Percentiles rank a stretch among this genome's conserved stretches.
These are phyloP conservation scores for Anthostomella pinea DNA, from an alignment of 2,329 filamentous ascomycete species.

Conservation along the genomic window DNA sequence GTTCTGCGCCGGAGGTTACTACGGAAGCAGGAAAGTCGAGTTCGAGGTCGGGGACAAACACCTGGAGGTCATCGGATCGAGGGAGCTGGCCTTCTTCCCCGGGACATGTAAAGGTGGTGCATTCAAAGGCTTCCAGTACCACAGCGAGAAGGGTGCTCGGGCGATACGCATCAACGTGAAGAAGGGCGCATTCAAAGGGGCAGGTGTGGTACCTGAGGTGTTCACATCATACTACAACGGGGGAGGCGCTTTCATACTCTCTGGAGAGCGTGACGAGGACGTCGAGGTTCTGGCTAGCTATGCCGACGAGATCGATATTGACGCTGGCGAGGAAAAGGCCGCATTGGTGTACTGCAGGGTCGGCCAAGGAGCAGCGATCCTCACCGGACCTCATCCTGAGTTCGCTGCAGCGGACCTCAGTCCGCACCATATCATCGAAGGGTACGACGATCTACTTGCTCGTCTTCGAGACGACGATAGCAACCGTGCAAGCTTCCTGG, in stretches of 20 bases:
- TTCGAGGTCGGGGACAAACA: constrained; percentile 82
- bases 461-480: constrained; percentile 67
- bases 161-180: constrained; percentile 66
- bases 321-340: constrained; percentile 69
- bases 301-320: constrained; percentile 69
- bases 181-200: constrained; percentile 52
- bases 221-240: constrained; percentile 90
- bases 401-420: constrained; percentile 80
- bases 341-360: constrained; percentile 82
- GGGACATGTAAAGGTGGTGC: constrained; percentile 82
- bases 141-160: constrained; percentile 78
- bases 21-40: constrained; percentile 76
- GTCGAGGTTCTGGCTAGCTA: constrained; percentile 84
- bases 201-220: constrained; percentile 51
- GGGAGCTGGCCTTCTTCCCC: constrained; percentile 87
- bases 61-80: constrained; percentile 79
- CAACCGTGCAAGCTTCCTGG: constrained; percentile 70
- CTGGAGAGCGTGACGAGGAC: constrained; percentile 54
- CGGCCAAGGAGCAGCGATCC: constrained; percentile 72
- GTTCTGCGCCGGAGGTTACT: constrained; percentile 94
- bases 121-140: constrained; percentile 86
- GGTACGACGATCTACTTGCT: constrained; percentile 69
- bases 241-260: constrained; percentile 87
- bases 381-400: constrained; percentile 93
- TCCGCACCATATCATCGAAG: constrained; percentile 61